Conservation (phyloP, 306 rosid species). For the Citrullus amarus region DNA sequence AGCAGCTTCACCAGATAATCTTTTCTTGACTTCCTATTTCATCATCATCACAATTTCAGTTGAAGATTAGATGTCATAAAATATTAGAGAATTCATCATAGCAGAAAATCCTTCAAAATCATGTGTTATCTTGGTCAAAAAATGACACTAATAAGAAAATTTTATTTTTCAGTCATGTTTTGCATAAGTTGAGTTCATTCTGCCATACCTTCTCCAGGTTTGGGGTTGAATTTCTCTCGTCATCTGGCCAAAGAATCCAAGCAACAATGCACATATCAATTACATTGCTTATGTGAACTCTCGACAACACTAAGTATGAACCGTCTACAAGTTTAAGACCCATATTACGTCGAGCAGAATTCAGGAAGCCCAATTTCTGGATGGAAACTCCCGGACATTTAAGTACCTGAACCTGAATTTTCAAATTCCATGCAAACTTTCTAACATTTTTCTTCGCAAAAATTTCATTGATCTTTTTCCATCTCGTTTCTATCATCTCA, state of each 20-base stretch:
- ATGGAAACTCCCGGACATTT: constrained; percentile 57
- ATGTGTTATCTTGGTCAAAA: background rate
- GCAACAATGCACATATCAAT: constrained; percentile 66
- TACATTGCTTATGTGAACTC: constrained; percentile 41
- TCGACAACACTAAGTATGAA: constrained; percentile 47
- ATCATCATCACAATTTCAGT: constrained; percentile 12
- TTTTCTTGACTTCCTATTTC: constrained; percentile 74
- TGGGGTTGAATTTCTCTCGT: constrained; percentile 74
- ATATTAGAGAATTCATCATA: background rate
- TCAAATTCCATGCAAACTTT: constrained; percentile 82
- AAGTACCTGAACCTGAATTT: constrained; percentile 78
- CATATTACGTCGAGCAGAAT: constrained; percentile 29
- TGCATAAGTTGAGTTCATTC: background rate
- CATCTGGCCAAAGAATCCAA: constrained; percentile 99
- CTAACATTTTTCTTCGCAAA: constrained; percentile 44
- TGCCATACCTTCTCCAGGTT: constrained; percentile 83
- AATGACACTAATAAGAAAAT: background rate
- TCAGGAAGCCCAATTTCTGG: constrained; percentile 55
- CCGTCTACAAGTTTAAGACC: constrained; percentile 49
- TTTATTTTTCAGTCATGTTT: background rate
- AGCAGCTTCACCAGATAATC: constrained; percentile 68
- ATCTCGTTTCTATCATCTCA: constrained; percentile 41
- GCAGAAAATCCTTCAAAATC: background rate
- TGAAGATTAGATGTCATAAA: background rate
- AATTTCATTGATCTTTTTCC: constrained; percentile 62